Evolutionary conservation across 345 rosid species (phyloP).

Genomic region (Mangifera indica): DNA sequence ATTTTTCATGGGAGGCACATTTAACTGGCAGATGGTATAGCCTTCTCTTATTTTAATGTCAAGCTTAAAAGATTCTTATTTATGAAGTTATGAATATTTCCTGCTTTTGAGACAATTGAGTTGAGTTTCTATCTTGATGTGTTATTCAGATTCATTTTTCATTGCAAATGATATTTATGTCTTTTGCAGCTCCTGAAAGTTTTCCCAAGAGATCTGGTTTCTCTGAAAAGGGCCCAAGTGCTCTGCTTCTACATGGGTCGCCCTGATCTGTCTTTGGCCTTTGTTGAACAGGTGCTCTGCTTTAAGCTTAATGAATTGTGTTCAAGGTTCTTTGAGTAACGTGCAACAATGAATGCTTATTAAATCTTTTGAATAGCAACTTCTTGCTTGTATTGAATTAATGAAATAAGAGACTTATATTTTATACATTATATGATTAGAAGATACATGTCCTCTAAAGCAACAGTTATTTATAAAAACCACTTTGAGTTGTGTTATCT

Average conservation of each 20-base stretch:
- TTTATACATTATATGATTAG: background rate
- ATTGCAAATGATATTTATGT: constrained; percentile 18
- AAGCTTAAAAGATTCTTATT: background rate
- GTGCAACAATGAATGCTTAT: background rate
- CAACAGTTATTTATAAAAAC: background rate
- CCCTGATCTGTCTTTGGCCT: constrained; percentile 53
- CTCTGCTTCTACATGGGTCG: constrained; percentile 81
- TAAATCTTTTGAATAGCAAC: constrained; percentile 1
- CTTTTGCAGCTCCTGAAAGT: constrained; percentile 59
- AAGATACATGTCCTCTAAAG: background rate
- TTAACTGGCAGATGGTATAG: background rate
- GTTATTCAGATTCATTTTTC: constrained; percentile 2
- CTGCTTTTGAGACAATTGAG: background rate
- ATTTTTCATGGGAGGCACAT: background rate
- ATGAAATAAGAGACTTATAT: background rate
- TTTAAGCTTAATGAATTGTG: constrained; percentile 11
- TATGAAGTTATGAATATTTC: background rate
- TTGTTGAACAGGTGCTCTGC: constrained; percentile 63
- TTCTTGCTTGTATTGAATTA: background rate
- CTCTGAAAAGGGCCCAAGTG: constrained; percentile 75
- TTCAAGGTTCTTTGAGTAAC: background rate
- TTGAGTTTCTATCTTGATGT: background rate
- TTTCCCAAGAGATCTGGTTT: constrained; percentile 71
- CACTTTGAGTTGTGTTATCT: background rate
- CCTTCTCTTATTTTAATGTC: background rate